These are phyloP conservation scores for Quercus agrifolia DNA, from an alignment of 306 rosid species.

Conservation along the genomic window DNA sequence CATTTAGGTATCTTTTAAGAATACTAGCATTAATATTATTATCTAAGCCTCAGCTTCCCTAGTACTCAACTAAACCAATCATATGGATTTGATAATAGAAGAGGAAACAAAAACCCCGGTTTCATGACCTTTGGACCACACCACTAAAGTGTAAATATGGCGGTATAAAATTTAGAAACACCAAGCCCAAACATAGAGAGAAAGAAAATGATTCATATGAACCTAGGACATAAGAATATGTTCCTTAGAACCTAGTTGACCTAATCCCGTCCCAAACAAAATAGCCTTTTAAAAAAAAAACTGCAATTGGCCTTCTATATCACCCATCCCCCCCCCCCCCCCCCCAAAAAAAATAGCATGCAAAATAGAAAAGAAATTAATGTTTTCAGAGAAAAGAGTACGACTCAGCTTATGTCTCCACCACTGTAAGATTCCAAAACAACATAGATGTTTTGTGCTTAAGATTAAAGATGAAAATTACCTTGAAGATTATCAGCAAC, in stretches of 20 bases:
- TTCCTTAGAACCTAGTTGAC: too few species aligned
- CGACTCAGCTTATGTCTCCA: too few species aligned
- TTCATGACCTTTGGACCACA: background rate
- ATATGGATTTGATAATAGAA: background rate
- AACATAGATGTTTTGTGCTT: background rate
- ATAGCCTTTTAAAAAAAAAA: too few species aligned
- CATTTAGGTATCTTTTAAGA: background rate
- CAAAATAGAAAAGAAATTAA: too few species aligned
- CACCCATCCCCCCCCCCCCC: too few species aligned
- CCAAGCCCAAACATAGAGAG: background rate
- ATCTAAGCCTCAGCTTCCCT: background rate
- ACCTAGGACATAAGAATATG: too few species aligned
- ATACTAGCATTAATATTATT: background rate
- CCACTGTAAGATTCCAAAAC: too few species aligned
- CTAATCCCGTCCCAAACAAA: too few species aligned
- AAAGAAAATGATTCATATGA: background rate
- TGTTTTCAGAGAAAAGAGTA: too few species aligned
- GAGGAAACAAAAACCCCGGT: background rate
- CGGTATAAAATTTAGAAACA: background rate
- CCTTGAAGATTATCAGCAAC: constrained; percentile 76
- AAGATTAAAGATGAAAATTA: constrained; percentile 30
- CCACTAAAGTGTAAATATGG: background rate
- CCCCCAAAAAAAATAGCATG: too few species aligned
- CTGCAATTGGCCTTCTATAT: too few species aligned
- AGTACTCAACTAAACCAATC: background rate